These are phyloP conservation scores for Zygoascus bituminiphila DNA, from an alignment of 805 yeast genomes.

Conservation along the genomic window DNA sequence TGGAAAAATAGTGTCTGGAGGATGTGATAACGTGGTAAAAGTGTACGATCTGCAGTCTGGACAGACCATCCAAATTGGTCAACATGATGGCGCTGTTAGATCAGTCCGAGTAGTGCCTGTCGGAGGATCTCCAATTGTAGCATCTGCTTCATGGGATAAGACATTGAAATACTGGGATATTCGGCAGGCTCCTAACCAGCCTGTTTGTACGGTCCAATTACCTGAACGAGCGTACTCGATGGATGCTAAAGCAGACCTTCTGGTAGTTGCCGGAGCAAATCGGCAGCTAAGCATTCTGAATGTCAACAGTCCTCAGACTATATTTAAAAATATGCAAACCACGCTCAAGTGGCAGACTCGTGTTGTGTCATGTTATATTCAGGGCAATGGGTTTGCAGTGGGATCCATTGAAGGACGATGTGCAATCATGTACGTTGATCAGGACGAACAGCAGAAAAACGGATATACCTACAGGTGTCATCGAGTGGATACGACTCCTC, in stretches of 20 bases:
- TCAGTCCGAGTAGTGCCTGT: conserved; percentile 70
- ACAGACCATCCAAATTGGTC: conserved; percentile 77
- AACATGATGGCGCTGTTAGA: conserved; percentile 74
- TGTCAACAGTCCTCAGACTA: conserved; percentile 66
- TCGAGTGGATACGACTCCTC: conserved; percentile 55
- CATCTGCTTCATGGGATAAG: conserved; percentile 95
- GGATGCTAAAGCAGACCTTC: conserved; percentile 72
- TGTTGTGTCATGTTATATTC: conserved; percentile 73
- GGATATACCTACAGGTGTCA: conserved; percentile 95
- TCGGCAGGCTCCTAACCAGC: conserved; percentile 50
- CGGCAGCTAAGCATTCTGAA: conserved; percentile 71
- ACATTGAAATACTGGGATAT: conserved; percentile 92
- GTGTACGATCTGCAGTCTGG: conserved; percentile 76
- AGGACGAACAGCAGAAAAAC: conserved; percentile 39
- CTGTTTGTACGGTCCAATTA: conserved; percentile 69
- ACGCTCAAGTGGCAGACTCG: conserved; percentile 90
- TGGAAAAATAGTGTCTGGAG: conserved; percentile 77
- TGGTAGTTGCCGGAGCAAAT: conserved; percentile 93
- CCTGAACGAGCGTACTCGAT: conserved; percentile 89
- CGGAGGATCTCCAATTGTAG: conserved; percentile 73
- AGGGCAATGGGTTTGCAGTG: conserved; percentile 85
- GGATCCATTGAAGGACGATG: conserved; percentile 95
- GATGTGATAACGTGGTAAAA: conserved; percentile 82
- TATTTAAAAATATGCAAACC: conserved; percentile 63
- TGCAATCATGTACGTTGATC: conserved; percentile 87